Evolutionary conservation across 2,329 filamentous ascomycete species (phyloP).

Genomic region (Aspergillus nomiae): DNA sequence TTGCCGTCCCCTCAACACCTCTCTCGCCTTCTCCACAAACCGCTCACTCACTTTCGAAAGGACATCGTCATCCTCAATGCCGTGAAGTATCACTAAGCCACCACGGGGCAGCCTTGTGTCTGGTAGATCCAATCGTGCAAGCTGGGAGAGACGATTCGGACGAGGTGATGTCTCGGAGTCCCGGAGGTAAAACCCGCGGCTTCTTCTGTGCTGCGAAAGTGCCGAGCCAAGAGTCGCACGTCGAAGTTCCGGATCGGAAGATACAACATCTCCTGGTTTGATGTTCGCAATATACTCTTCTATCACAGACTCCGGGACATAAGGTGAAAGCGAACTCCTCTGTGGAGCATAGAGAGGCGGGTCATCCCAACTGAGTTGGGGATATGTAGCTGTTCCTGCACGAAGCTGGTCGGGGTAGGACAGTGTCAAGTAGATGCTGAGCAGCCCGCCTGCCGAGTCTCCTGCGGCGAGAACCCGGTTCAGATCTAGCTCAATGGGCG

Average conservation of each 20-base stretch:
- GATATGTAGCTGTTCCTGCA: neutral
- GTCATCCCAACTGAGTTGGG: neutral
- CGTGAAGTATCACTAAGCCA: neutral
- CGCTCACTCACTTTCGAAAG: neutral
- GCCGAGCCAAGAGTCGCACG: neutral
- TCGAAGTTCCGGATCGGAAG: neutral
- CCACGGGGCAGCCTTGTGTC: neutral
- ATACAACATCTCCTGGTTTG: neutral
- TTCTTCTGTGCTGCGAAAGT: neutral
- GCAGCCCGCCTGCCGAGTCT: neutral
- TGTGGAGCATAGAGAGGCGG: neutral
- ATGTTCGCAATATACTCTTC: neutral
- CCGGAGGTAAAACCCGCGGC: neutral
- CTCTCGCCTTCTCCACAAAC: neutral
- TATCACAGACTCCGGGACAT: neutral
- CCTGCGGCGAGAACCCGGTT: neutral
- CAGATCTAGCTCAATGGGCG: neutral
- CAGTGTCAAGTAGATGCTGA: neutral
- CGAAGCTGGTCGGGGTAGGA: neutral
- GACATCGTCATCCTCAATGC: neutral
- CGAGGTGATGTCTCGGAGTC: neutral
- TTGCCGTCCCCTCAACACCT: neutral
- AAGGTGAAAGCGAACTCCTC: neutral
- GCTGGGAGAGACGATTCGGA: neutral
- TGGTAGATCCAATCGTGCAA: neutral